Conservation (phyloP, 208 protist species). For the Trypanosoma brucei region DNA sequence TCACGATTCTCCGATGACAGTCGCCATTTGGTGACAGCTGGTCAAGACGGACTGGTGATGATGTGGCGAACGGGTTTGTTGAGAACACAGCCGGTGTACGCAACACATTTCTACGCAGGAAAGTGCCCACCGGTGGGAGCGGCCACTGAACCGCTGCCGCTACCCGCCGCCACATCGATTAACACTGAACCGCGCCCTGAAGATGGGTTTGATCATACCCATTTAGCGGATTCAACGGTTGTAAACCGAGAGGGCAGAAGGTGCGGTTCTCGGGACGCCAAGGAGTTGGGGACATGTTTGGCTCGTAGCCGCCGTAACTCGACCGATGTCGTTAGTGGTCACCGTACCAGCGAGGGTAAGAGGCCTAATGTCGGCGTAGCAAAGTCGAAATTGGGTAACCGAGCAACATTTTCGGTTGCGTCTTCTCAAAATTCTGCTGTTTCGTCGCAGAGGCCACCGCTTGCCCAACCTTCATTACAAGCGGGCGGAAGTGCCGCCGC, state of each 20-base stretch:
- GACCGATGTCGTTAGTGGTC: not conserved
- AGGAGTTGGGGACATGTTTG: too few species aligned
- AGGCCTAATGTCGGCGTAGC: not conserved
- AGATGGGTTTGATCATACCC: not conserved
- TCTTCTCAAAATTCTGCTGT: constrained; percentile 1
- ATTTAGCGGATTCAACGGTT: too few species aligned
- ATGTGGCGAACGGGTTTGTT: constrained; percentile 77
- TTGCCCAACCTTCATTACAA: constrained; percentile 14
- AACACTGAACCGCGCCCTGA: not conserved
- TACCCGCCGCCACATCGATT: not conserved
- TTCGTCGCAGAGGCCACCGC: constrained; percentile 20
- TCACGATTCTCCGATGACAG: constrained; percentile 51
- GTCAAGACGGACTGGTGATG: constrained; percentile 70
- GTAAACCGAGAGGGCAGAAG: too few species aligned
- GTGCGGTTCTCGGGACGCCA: too few species aligned
- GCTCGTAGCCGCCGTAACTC: too few species aligned
- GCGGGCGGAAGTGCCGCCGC: not conserved
- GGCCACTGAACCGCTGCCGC: not conserved
- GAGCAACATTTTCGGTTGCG: not conserved
- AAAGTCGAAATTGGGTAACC: not conserved
- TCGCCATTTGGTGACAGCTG: constrained; percentile 60
- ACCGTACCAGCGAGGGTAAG: not conserved
- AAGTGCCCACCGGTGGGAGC: not conserved
- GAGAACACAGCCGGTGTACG: constrained; percentile 5
- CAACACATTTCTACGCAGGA: not conserved